phyloP scores from a whole-genome alignment of 73 alveolate species.

The Tetrahymena malaccensis region DNA sequence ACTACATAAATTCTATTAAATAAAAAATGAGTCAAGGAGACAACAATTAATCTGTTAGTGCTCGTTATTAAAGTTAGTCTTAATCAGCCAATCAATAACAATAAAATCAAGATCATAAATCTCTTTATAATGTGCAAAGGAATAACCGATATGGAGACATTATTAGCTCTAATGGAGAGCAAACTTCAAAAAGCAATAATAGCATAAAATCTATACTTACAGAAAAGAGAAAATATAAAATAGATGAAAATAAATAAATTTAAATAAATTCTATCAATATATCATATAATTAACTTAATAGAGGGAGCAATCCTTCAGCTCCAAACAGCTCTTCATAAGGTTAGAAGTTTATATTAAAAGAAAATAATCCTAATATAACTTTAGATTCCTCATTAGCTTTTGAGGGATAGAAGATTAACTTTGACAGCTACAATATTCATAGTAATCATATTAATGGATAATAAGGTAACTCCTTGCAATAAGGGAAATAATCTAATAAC shows the following conservation, averaged over 20 bases:
- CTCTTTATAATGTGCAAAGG: background rate
- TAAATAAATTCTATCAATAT: background rate
- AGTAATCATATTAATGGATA: background rate
- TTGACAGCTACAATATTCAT: background rate
- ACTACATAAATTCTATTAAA: background rate
- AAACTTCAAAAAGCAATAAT: background rate
- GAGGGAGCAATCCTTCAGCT: background rate
- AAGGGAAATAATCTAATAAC: background rate
- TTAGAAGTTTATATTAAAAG: background rate
- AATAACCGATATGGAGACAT: background rate
- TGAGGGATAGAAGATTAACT: background rate
- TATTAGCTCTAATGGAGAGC: background rate
- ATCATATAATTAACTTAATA: background rate
- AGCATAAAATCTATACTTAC: background rate
- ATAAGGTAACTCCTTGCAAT: background rate
- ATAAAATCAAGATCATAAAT: background rate
- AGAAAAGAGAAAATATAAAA: background rate
- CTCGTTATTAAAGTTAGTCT: background rate
- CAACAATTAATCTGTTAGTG: background rate
- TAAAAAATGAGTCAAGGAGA: background rate
- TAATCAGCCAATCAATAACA: background rate
- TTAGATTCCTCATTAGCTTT: background rate
- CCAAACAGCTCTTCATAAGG: background rate
- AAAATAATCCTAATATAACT: background rate
- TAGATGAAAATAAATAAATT: background rate